Conservation (phyloP, 2,329 filamentous ascomycete species). For the Pseudocercospora fijiensis region DNA sequence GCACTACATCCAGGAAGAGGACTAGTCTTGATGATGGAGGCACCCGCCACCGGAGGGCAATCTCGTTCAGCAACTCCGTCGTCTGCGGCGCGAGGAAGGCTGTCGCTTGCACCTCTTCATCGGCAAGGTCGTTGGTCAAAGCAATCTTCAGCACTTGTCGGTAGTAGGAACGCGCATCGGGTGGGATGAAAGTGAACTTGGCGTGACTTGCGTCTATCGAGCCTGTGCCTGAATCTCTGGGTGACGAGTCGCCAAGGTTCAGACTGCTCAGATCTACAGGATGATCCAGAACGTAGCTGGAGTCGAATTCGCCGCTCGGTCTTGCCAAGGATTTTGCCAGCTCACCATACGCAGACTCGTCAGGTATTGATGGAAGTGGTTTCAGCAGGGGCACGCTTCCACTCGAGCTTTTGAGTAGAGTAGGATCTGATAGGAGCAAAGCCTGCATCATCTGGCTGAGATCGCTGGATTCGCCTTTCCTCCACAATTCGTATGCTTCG, state of each 20-base stretch:
- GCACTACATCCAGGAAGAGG: constrained; percentile 78
- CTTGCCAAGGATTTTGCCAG: constrained; percentile 50
- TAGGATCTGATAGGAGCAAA: constrained; percentile 80
- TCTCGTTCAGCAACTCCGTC: constrained; percentile 77
- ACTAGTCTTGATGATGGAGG: constrained; percentile 78
- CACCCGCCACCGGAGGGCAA: constrained; percentile 85
- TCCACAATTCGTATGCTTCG: constrained; percentile 86
- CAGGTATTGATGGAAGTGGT: constrained; percentile 22
- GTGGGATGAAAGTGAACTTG: constrained; percentile 82
- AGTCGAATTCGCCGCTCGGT: constrained; percentile 41
- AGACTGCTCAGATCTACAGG: constrained; percentile 66
- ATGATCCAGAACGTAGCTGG: constrained; percentile 63
- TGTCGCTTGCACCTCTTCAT: constrained; percentile 53
- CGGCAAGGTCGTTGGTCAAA: constrained; percentile 61
- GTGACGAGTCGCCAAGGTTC: constrained; percentile 55
- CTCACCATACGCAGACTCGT: constrained; percentile 41
- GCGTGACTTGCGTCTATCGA: constrained; percentile 38
- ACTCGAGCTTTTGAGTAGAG: constrained; percentile 72
- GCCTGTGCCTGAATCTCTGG: constrained; percentile 39
- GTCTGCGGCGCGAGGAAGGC: constrained; percentile 70
- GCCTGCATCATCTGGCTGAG: constrained; percentile 92
- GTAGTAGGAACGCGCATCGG: constrained; percentile 79
- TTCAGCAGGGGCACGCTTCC: constrained; percentile 39
- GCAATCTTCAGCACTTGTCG: constrained; percentile 77
- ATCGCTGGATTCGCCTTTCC: constrained; percentile 81